These are phyloP conservation scores for Tetragonia tetragonoides DNA, from an alignment of 148 eudicot genomes.

Conservation along the genomic window DNA sequence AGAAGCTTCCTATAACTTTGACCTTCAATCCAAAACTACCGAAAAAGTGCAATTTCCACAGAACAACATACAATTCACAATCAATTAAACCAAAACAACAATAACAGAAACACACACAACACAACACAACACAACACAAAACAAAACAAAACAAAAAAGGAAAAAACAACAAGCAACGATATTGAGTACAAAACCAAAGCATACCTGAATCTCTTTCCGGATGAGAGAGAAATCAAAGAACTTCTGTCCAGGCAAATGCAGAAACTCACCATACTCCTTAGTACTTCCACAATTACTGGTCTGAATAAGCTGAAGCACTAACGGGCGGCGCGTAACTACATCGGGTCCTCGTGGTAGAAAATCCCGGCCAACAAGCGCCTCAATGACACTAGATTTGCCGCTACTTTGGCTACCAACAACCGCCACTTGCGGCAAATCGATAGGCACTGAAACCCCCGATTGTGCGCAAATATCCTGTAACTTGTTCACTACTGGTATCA, in stretches of 20 bases:
- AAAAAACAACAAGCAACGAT: neutral
- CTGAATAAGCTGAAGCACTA: constrained; percentile 52
- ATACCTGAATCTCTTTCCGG: constrained; percentile 52
- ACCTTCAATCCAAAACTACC: neutral
- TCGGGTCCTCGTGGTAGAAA: constrained; percentile 58
- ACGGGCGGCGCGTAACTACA: constrained; percentile 57
- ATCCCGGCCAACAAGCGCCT: constrained; percentile 62
- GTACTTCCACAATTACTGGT: constrained; percentile 13
- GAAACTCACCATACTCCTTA: constrained; percentile 53
- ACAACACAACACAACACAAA: no score
- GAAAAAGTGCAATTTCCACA: neutral
- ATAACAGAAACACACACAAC: neutral
- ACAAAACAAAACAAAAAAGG: neutral
- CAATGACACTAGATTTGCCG: constrained; percentile 65
- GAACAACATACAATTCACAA: neutral
- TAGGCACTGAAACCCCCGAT: constrained; percentile 33
- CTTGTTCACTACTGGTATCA: constrained; percentile 59
- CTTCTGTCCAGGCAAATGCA: constrained; percentile 47
- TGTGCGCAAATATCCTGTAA: constrained; percentile 61
- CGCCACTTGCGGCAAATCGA: constrained; percentile 62
- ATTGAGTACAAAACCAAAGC: neutral
- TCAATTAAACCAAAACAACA: neutral
- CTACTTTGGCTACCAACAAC: constrained; percentile 74
- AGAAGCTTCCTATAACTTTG: neutral
- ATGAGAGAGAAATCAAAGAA: constrained; percentile 51